Base-by-base conservation (phyloP, 1,139 yeast species). In the Saccharomyces pastorianus region DNA sequence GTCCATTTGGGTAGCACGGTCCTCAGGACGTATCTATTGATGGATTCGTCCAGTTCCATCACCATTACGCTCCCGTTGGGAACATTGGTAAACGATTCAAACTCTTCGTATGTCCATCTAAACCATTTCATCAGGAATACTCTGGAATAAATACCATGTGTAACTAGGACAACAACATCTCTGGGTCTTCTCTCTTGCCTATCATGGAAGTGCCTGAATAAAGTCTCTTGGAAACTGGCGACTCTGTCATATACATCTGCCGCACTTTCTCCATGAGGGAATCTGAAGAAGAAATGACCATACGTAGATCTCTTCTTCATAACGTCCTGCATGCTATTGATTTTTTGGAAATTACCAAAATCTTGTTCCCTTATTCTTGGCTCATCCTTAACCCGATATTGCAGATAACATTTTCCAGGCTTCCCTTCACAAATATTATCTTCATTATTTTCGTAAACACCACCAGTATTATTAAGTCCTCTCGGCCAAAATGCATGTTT, bases 61-160 rank as follows among this genome's bases (percentile, higher is more conserved):
- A 85, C 79, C 46, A 90, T 74, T 67, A 86, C 85, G 60, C 84
- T 82, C 64, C 96, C 91, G 68, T 90, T 95, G 0, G 90, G 91
- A 17, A 90, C 82, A 67, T 90, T 90, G 56, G 85, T 78, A 59
- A 90, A 76, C 47, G 84, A 77, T 70, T 90, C 97, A 70, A 89
- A 90, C 70, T 85, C 84, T 68, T 90, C 96, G 66, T 85, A 91
- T 2, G 86, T 79, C 96, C 97, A 90, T 54, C 96, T 75, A 67
- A 83, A 90, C 96, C 96, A 85, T 65, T 89, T 87, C 93, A 90
- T 89, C 49, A 90, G 70, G 64, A 90, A 90, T 13, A 89, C 96
- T 48, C 97, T 74, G 4, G 95, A 88, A 95, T 96, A 89, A 20
- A 90, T 88, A 7, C 97, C 97, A 68, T 90, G 97, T 2, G 96